Evolutionary conservation across 306 rosid species (phyloP).

Genomic region (Fragaria ananassa): DNA sequence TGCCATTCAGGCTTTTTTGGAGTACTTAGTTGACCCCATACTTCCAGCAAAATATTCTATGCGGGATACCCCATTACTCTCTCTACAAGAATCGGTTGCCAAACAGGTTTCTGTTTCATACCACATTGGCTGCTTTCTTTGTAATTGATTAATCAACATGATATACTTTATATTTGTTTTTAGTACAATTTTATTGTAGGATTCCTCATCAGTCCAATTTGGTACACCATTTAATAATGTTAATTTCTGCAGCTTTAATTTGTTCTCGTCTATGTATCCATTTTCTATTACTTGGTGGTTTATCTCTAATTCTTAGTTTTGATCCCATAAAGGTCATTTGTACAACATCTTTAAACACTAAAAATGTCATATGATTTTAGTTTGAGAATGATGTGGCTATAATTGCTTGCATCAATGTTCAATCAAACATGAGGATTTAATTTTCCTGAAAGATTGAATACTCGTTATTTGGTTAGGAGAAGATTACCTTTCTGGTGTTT

Average conservation of each 20-base stretch:
- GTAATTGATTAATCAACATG: not conserved
- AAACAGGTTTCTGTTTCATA: conserved; percentile 50
- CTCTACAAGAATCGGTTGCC: conserved; percentile 51
- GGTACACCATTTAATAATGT: not conserved
- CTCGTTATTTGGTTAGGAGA: not conserved
- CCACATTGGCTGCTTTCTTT: not conserved
- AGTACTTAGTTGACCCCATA: conserved; percentile 55
- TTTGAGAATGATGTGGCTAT: not conserved
- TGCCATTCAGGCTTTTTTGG: conserved; percentile 53
- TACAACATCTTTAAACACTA: not conserved
- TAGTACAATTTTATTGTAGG: not conserved
- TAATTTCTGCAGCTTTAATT: not conserved
- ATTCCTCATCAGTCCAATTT: not conserved
- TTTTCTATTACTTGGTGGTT: not conserved
- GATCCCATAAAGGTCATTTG: not conserved
- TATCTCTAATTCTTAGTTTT: not conserved
- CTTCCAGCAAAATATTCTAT: conserved; percentile 53
- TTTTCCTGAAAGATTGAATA: not conserved
- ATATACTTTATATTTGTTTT: not conserved
- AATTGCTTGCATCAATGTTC: not conserved
- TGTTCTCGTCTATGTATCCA: not conserved
- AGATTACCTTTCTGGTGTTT: not conserved
- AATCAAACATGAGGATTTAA: not conserved
- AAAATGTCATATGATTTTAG: not conserved
- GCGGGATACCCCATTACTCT: conserved; percentile 38